Conservation (phyloP, 2,329 filamentous ascomycete genomes). For the Capronia epimyces region DNA sequence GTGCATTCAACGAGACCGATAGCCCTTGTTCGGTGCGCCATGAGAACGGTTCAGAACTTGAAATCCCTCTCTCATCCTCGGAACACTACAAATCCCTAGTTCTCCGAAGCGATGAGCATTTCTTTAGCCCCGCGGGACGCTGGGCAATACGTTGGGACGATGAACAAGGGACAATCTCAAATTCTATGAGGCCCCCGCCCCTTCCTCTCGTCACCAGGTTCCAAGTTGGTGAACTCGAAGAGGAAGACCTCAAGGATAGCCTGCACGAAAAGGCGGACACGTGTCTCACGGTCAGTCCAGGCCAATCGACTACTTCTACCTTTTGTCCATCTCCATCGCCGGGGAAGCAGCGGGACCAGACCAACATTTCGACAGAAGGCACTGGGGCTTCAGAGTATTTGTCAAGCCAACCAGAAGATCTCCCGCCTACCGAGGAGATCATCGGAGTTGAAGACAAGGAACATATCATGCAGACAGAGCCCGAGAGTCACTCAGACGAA, state of each 20-base stretch:
- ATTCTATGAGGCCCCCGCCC: conserved; percentile 16
- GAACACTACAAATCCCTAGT: conserved; percentile 13
- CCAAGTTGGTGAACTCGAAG: not conserved
- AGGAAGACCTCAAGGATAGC: not conserved
- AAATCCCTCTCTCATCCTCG: conserved; percentile 12
- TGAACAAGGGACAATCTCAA: conserved; percentile 5
- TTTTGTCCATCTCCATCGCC: not conserved
- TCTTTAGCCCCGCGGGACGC: conserved; percentile 9
- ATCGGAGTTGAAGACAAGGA: not conserved
- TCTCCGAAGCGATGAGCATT: conserved; percentile 14
- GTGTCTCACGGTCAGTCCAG: not conserved
- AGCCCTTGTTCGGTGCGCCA: conserved; percentile 4
- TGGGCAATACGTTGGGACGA: conserved; percentile 15
- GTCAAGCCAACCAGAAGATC: not conserved
- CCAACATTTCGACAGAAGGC: not conserved
- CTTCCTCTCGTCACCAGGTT: not conserved
- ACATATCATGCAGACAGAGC: not conserved
- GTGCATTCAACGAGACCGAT: conserved; percentile 6
- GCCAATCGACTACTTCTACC: not conserved
- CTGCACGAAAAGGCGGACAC: not conserved
- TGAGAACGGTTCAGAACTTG: conserved; percentile 3
- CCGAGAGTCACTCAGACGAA: not conserved
- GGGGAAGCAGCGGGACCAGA: not conserved
- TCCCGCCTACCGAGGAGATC: not conserved
- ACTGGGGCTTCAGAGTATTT: not conserved